Percentiles rank a stretch among this genome's conserved stretches.
Evolutionary conservation across 2,329 filamentous ascomycete genomes (phyloP).

Genomic region (Clonostachys rhizophaga): DNA sequence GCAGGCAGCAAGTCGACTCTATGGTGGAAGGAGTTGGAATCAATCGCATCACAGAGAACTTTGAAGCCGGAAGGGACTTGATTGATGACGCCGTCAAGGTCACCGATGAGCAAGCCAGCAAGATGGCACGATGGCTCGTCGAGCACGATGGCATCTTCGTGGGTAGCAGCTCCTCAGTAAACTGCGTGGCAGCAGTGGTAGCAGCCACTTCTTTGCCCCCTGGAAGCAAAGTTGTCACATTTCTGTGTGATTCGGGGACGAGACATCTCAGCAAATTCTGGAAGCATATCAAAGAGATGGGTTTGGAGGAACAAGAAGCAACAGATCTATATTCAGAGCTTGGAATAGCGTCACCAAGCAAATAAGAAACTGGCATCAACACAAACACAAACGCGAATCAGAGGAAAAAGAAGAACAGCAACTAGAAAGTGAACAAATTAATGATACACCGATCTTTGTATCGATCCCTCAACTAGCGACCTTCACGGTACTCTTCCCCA

Average conservation of each 20-base stretch:
- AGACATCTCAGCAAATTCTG: constrained; percentile 83
- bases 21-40: constrained; percentile 96
- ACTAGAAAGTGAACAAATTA: no score
- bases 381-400: constrained; percentile 1
- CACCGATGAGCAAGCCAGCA: constrained; percentile 80
- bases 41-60: constrained; percentile 90
- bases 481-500: no score
- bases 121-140: constrained; percentile 95
- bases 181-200: constrained; percentile 77
- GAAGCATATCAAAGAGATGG: constrained; percentile 66
- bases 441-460: no score
- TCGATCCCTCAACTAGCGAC: no score
- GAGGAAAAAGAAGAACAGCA: constrained; percentile 2
- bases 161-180: constrained; percentile 94
- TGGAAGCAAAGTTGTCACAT: constrained; percentile 68
- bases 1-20: constrained; percentile 88
- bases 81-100: constrained; percentile 89
- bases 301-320: constrained; percentile 51
- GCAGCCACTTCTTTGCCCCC: constrained; percentile 59
- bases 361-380: neutral
- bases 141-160: constrained; percentile 94
- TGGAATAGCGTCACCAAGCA: constrained; percentile 27
- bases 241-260: constrained; percentile 82
- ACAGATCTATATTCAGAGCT: constrained; percentile 45
- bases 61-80: constrained; percentile 79